These are phyloP conservation scores for Calonectria fujianensis DNA, from an alignment of 2,329 filamentous ascomycete genomes.

Conservation along the genomic window DNA sequence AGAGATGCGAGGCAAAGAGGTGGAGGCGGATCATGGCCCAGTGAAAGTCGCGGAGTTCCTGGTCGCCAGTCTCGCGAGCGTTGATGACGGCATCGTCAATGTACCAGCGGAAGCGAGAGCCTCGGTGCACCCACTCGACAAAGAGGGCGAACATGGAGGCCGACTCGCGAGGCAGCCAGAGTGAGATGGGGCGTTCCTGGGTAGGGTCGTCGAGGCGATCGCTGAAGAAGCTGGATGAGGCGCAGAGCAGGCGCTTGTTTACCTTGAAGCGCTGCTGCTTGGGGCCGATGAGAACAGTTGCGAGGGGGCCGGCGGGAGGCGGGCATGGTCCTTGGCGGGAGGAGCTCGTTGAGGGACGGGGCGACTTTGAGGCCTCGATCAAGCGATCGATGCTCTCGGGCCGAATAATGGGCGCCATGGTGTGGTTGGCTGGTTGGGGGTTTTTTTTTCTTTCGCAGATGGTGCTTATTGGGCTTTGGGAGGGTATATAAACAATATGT, in stretches of 20 bases:
- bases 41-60: constrained; percentile 66
- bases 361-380: constrained; percentile 43
- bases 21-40: constrained; percentile 75
- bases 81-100: constrained; percentile 64
- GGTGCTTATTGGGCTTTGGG: background rate
- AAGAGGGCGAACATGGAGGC: constrained; percentile 73
- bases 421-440: constrained; percentile 11
- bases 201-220: constrained; percentile 64
- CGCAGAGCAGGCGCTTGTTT: constrained; percentile 67
- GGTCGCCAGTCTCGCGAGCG: constrained; percentile 55
- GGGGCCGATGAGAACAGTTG: constrained; percentile 65
- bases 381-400: constrained; percentile 50
- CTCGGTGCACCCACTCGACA: constrained; percentile 71
- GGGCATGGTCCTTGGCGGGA: constrained; percentile 52
- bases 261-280: constrained; percentile 64
- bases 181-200: constrained; percentile 56
- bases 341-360: constrained; percentile 39
- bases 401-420: constrained; percentile 53
- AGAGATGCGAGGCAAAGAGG: constrained; percentile 73
- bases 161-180: constrained; percentile 68
- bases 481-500: constrained; percentile 13
- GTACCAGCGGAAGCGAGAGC: constrained; percentile 63
- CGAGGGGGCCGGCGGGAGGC: constrained; percentile 51
- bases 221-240: constrained; percentile 69
- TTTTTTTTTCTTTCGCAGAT: background rate